Base-by-base conservation (phyloP, 2,329 filamentous ascomycete species). In the Pezicula rhizophila region DNA sequence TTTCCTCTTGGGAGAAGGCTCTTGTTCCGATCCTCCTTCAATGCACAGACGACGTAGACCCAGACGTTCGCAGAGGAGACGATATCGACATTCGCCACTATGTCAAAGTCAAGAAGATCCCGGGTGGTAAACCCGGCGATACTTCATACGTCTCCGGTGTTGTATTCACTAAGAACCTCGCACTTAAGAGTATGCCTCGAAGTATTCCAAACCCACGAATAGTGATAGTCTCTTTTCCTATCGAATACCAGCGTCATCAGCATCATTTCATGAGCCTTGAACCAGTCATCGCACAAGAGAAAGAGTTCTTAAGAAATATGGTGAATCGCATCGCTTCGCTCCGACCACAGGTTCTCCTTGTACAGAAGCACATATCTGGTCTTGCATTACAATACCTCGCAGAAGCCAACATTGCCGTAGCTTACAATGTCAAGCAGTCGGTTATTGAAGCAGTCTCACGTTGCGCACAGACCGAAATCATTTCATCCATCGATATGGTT, bases 41-140 rank as follows among this genome's bases (percentile, higher is more conserved):
- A 58, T 93, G 91, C 55, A 95, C 92, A 0, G 90, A 96, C 56
- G 93, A 97, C 62, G 91, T 99, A 3, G 87, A 95, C 54, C 93
- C 93, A 1, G 88, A 97, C 65, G 88, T 96, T 40, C 85, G 90
- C 49, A 80, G 82, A 48, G 91, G 90, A 25, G 93, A 99, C 65
- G 88, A 93, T 63, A 97, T 99, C 76, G 93, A 99, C 64, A 93
- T 99, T 51, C 81, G 93, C 3, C 91, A 97, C 64, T 99, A 96
- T 62, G 89, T 99, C 54, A 99, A 99, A 65, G 71, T 99, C 26
- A 99, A 99, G 66, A 95, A 95, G 64, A 93, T 99, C 11, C 88
- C 91, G 0, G 92, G 93, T 14, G 92, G 91, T 14, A 85, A 80
- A 55, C 91, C 92, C 15, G 84, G 88, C 20, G 92, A 99, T 67